Base-by-base conservation (phyloP, 495 filamentous ascomycete species). In the Penicillium macrosclerotiorum region DNA sequence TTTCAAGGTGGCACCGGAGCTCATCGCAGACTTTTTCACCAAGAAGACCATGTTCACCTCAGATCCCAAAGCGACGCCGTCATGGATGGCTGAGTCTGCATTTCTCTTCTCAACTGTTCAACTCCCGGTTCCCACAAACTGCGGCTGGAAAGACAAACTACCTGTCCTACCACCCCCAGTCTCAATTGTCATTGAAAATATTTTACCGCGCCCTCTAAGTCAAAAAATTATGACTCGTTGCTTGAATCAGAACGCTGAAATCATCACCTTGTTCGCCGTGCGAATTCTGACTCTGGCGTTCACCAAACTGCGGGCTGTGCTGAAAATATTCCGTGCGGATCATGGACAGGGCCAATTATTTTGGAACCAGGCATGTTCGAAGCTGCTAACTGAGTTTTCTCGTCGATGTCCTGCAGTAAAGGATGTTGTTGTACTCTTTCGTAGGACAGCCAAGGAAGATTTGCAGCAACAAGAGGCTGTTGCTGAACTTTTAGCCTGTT, bases 81-180 rank as follows among this genome's bases (percentile, higher is more conserved):
- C 91, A 3, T 99, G 93, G 93, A 84, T 97, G 53, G 90, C 91
- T 14, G 96, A 91, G 59, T 90, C 88, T 3, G 77, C 89, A 0
- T 88, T 97, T 42, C 66, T 99, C 4, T 91, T 93, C 61, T 85
- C 85, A 17, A 75, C 78, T 1, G 77, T 96, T 5, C 76, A 84
- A 42, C 62, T 95, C 17, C 83, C 85, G 9, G 70, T 94, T 33
- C 89, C 89, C 11, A 52, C 68, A 6, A 79, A 77, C 52, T 86
- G 88, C 59, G 88, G 88, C 12, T 81, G 76, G 60, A 77, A 79
- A 18, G 66, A 72, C 5, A 68, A 70, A 33, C 51, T 59, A 34
- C 68, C 74, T 2, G 49, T 62, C 16, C 69, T 85, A 13, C 91
- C 91, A 22, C 89, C 90, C 2, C 86, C 90, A 7, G 77, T 79